A percentile compares a stretch with the other conserved stretches of the same genome.
phyloP scores from a whole-genome alignment of 208 protist species.

The Trypanosoma platydactyli region DNA sequence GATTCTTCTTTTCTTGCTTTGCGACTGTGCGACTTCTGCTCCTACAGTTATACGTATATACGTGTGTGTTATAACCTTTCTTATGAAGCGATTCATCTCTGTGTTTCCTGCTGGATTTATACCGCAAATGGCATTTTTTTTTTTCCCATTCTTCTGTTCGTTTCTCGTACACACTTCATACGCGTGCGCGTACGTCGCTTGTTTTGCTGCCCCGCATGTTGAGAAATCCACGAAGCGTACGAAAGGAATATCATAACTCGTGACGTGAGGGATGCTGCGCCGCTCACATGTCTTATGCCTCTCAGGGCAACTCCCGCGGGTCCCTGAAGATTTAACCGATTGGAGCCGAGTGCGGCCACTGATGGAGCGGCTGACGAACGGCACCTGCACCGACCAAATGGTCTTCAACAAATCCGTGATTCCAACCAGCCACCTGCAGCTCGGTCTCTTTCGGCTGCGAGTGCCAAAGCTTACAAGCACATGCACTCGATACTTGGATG shows the following conservation, averaged over 20 bases:
- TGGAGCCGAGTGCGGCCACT: constrained; percentile 12
- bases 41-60: constrained; percentile 13
- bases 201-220: background rate
- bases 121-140: background rate
- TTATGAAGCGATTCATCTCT: background rate
- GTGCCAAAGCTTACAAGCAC: constrained; percentile 65
- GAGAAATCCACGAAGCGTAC: background rate
- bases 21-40: too few relatives aligned
- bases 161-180: too few relatives aligned
- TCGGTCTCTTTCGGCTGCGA: constrained; percentile 74
- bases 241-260: background rate
- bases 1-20: constrained; percentile 17
- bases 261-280: constrained; percentile 14
- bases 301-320: background rate
- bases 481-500: constrained; percentile 47
- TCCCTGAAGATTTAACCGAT: constrained; percentile 17
- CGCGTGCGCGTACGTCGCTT: background rate
- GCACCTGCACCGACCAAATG: constrained; percentile 13
- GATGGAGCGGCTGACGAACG: constrained; percentile 4
- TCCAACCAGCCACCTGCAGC: constrained; percentile 82
- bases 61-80: background rate
- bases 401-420: constrained; percentile 35
- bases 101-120: too few relatives aligned
- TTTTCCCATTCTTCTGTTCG: background rate
- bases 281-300: constrained; percentile 12